Conservation (phyloP, 169 alveolate species). For the Nephromyces sp. region DNA sequence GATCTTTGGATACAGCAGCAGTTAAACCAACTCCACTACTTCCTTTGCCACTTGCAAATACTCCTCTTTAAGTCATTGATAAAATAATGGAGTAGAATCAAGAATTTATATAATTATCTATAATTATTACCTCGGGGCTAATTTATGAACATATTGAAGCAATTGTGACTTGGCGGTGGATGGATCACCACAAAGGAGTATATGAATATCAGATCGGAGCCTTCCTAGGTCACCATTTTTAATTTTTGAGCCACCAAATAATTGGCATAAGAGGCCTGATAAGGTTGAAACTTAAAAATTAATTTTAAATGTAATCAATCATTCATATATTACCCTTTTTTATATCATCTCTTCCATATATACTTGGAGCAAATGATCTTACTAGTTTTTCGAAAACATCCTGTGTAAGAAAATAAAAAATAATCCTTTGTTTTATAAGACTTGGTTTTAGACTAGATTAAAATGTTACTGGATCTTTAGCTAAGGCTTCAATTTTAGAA, state of each 20-base stretch:
- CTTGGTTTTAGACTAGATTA: too few relatives aligned
- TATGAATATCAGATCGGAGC: slow-evolving; percentile 91
- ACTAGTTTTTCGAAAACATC: slow-evolving; percentile 72
- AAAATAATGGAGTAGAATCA: too few relatives aligned
- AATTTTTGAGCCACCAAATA: slow-evolving; percentile 91
- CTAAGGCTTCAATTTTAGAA: too few relatives aligned
- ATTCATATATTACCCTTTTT: slow-evolving; percentile 73
- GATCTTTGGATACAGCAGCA: slow-evolving; percentile 86
- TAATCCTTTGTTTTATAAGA: too few relatives aligned
- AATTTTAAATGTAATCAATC: too few relatives aligned
- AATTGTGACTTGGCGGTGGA: slow-evolving; percentile 98
- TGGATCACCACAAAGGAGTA: slow-evolving; percentile 79
- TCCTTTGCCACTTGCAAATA: slow-evolving; percentile 96
- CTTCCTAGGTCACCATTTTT: slow-evolving; percentile 80
- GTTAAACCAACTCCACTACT: slow-evolving; percentile 98
- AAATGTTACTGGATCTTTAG: too few relatives aligned
- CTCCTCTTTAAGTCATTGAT: too few relatives aligned
- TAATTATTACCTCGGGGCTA: slow-evolving; percentile 92
- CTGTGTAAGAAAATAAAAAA: background rate
- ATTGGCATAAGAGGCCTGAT: too few relatives aligned
- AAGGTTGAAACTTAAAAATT: too few relatives aligned
- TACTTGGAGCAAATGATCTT: slow-evolving; percentile 92
- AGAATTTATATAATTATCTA: too few relatives aligned
- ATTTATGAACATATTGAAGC: slow-evolving; percentile 91
- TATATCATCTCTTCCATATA: slow-evolving; percentile 92